These are phyloP conservation scores for Lepiota venenata DNA, from an alignment of 768 basidiomycete genomes.

Conservation along the genomic window DNA sequence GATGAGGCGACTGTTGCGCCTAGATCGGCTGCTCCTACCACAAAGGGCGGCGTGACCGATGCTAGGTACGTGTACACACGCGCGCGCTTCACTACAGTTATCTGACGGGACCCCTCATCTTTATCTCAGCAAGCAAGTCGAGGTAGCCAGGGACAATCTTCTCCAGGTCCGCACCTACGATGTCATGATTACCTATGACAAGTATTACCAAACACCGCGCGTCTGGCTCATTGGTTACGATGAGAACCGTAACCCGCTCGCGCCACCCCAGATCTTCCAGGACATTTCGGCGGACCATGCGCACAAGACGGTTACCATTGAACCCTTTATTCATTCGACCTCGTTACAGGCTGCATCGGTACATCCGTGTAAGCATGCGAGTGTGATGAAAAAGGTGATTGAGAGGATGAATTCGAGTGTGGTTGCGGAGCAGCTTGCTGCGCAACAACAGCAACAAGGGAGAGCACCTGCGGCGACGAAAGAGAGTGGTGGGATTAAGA, in stretches of 20 bases:
- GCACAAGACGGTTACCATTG: slow-evolving; percentile 97
- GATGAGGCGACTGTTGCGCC: slow-evolving; percentile 83
- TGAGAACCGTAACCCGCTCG: slow-evolving; percentile 89
- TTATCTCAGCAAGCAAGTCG: slow-evolving; percentile 43
- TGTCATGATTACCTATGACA: slow-evolving; percentile 99
- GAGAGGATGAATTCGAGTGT: slow-evolving; percentile 95
- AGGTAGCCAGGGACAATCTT: slow-evolving; percentile 75
- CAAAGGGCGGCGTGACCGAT: slow-evolving; percentile 29
- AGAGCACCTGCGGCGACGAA: slow-evolving; percentile 37
- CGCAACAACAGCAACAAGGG: slow-evolving; percentile 38
- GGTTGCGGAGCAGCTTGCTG: slow-evolving; percentile 74
- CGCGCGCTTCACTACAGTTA: neutral
- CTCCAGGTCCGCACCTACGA: slow-evolving; percentile 98
- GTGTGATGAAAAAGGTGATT: slow-evolving; percentile 99
- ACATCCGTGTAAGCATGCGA: slow-evolving; percentile 97
- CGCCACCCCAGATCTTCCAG: slow-evolving; percentile 90
- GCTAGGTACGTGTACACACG: slow-evolving; percentile 39
- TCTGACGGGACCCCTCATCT: neutral
- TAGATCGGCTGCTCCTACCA: slow-evolving; percentile 30
- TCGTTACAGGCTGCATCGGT: slow-evolving; percentile 88
- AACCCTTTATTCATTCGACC: slow-evolving; percentile 92
- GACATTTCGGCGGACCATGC: slow-evolving; percentile 98
- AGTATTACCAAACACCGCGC: slow-evolving; percentile 98
- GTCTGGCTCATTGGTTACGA: slow-evolving; percentile 98
- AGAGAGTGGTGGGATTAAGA: slow-evolving; percentile 54